Base-by-base conservation (phyloP, 2,329 filamentous ascomycete species). In the Pezicula rhizophila region DNA sequence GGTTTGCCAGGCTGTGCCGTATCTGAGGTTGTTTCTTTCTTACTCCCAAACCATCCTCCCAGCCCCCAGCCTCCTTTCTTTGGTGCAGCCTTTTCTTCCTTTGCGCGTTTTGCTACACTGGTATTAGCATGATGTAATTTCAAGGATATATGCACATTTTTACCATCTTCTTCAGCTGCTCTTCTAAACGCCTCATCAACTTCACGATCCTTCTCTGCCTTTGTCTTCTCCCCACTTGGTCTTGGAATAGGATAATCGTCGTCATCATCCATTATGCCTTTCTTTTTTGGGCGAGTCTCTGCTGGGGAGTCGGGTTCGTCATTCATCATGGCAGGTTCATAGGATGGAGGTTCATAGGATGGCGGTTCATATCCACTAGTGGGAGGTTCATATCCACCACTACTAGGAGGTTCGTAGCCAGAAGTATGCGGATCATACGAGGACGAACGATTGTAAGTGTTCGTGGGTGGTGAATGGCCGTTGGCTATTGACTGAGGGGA, bases 101-200 rank as follows among this genome's bases (percentile, higher is more conserved):
- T 75, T 42, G 74, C 79, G 49, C 79, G 79, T 71, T 86, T 82
- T 17, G 82, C 82, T 85, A 45, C 42, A 51, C 34, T n/a, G 14
- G 18, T 23, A n/a, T 57, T 55, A 57, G 50, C 41, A 42, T 15
- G 18, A 14, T 17, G 14, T 20, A n/a, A 10, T 18, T 20, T 35
- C 15, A 26, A 23, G 15, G 25, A 37, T 14, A 5, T 26, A n/a
- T 8, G 28, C 11, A 31, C 7, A 31, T 31, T 62, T 78, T 76
- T 67, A 83, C 80, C 79, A 69, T 85, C 82, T 67, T 84, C 81
- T 61, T 86, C 90, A 1, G 89, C 92, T 23, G 88, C 89, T 66
- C 85, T 89, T 48, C 83, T 80, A 73, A 96, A 89, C 65, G 89
- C 83, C 60, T 95, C 91, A 49, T 89, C 85, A 42, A 91, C 90